Base-by-base conservation (phyloP, 768 basidiomycete genomes). In the Trametes coccinea region DNA sequence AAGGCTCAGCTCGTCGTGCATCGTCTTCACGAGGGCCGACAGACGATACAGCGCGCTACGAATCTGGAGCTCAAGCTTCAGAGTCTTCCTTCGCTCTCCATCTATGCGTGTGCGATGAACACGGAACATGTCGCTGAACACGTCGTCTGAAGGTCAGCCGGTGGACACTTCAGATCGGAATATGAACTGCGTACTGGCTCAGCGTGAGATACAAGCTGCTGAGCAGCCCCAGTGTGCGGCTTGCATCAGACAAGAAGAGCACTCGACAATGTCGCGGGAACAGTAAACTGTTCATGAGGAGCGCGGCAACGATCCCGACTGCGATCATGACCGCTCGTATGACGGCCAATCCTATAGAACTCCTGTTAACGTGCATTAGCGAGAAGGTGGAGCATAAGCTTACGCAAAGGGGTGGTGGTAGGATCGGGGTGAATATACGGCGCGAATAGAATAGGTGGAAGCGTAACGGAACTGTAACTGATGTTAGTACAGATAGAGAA, bases 261-360 rank as follows among this genome's bases (percentile, higher is more conserved):
- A 81, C 80, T 53, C 80, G 72, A 66, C 78, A 78, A 63, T 82
- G 79, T 45, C 78, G 74, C 46, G 81, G 81, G 61, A 79, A 82
- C 6, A 82, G 56, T 5, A 82, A 47, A 33, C 74, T 76, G 63
- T 81, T 82, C 71, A 78, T 72, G 30, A 74, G 43, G 8, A 83
- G 66, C 4, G 81, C 82, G 13, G 74, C 75, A 29, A 82, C 62
- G 54, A 83, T 80, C 10, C 82, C 81, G 17, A 74, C 71, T 52
- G 72, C 71, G 31, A 83, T 83, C 73, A 79, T 76, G 2, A 69
- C 63, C 14, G 74, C 77, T 49, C 80, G 73, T 46, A 76, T 69
- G 10, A 74, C 63, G 13, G 79, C 76, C 8, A 82, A 69, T 45
- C 69, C 82, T 83, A 56, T 5, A 27, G 10, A 6, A 22, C 22